phyloP scores from a whole-genome alignment of 768 basidiomycete species.

The Filobasidium wieringae region DNA sequence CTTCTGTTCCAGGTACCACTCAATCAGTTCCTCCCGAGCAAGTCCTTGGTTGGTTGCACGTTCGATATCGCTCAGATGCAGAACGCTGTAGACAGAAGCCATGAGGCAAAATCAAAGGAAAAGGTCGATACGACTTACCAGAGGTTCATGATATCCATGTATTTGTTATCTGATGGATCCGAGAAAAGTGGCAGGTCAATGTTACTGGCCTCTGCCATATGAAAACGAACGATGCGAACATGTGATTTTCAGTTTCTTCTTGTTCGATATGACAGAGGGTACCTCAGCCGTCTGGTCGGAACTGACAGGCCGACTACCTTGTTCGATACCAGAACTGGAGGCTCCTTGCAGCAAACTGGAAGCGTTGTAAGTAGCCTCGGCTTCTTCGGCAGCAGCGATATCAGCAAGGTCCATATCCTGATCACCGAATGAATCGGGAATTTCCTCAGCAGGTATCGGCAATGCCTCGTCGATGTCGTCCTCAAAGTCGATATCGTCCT shows the following conservation, averaged over 20 bases:
- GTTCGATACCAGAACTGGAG: conserved; percentile 13
- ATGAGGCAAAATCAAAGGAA: neutral
- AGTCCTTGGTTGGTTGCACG: conserved; percentile 61
- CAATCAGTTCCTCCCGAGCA: conserved; percentile 80
- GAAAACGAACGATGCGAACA: conserved; percentile 35
- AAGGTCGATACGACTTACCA: conserved; percentile 16
- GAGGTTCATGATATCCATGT: conserved; percentile 75
- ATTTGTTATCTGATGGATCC: conserved; percentile 57
- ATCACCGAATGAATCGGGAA: conserved; percentile 51
- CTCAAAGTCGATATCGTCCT: conserved; percentile 92
- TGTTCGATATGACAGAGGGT: conserved; percentile 41
- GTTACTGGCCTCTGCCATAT: neutral
- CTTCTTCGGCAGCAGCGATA: conserved; percentile 44
- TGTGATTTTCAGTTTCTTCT: conserved; percentile 72
- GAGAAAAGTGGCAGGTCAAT: neutral
- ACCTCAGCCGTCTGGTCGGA: neutral
- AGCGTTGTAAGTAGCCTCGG: conserved; percentile 35
- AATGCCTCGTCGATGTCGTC: conserved; percentile 39
- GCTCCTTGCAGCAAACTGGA: conserved; percentile 24
- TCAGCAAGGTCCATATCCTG: conserved; percentile 55
- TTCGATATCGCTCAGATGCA: conserved; percentile 69
- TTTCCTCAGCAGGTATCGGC: conserved; percentile 53
- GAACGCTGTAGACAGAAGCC: conserved; percentile 46
- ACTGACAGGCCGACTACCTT: neutral
- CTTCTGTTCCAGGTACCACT: conserved; percentile 88